Percentiles rank a stretch among this genome's conserved stretches.
These are phyloP conservation scores for Tetrahymena borealis DNA, from an alignment of 73 alveolate genomes.

Conservation along the genomic window DNA sequence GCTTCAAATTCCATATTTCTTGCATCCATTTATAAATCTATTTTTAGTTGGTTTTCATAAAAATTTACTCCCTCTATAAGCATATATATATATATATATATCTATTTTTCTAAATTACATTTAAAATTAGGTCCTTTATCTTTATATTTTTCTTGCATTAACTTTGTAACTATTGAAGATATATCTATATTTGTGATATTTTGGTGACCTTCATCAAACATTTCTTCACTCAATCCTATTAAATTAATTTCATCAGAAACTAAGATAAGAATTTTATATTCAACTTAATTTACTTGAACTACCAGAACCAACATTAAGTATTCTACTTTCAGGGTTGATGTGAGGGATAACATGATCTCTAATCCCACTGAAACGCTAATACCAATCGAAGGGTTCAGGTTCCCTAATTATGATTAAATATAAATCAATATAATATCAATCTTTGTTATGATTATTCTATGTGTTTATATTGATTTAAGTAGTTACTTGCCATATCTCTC, in stretches of 20 bases:
- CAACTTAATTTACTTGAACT: constrained; percentile 60
- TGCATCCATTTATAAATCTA: constrained; percentile 80
- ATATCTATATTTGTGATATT: constrained; percentile 89
- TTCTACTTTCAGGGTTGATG: constrained; percentile 76
- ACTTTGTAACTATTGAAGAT: constrained; percentile 81
- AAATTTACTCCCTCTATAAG: neutral
- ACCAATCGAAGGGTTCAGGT: constrained; percentile 97
- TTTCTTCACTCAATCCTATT: constrained; percentile 88
- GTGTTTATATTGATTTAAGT: no score
- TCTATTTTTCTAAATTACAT: constrained; percentile 13
- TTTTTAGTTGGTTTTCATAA: neutral
- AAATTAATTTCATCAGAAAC: neutral
- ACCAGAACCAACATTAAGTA: constrained; percentile 93
- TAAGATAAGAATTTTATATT: neutral
- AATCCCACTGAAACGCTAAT: constrained; percentile 87
- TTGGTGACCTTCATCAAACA: constrained; percentile 95
- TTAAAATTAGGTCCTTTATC: constrained; percentile 89
- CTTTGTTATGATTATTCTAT: no score
- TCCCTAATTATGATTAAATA: constrained; percentile 44
- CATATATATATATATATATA: neutral
- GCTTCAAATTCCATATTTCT: constrained; percentile 78
- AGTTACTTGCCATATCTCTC: constrained; percentile 93
- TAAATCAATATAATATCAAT: no score
- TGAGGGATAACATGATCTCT: constrained; percentile 85
- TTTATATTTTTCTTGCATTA: constrained; percentile 89